Percentiles rank a stretch among this genome's conserved stretches.
Conservation (phyloP, 2,329 filamentous ascomycete genomes). For the Colletotrichum gigasporum region DNA sequence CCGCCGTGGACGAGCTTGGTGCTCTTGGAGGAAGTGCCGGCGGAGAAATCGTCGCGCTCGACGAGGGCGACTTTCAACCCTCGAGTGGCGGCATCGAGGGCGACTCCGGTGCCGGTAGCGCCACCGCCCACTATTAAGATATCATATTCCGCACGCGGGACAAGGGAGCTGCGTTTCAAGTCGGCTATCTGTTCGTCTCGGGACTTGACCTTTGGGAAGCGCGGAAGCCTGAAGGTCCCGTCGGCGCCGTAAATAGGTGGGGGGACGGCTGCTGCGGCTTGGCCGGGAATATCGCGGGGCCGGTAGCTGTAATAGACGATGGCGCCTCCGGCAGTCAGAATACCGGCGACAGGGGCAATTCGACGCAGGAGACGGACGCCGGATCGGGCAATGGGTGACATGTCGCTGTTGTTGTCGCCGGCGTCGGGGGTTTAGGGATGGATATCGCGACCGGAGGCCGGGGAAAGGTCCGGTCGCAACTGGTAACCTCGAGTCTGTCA, state of each 20-base stretch:
- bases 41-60: conserved; percentile 78
- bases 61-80: conserved; percentile 77
- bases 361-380: conserved; percentile 47
- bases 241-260: conserved; percentile 76
- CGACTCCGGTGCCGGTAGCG: conserved; percentile 76
- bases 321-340: conserved; percentile 53
- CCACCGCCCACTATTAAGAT: conserved; percentile 76
- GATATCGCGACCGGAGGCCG: no score
- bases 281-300: conserved; percentile 77
- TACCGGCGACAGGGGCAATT: conserved; percentile 52
- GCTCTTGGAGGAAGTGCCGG: conserved; percentile 78
- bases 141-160: conserved; percentile 67
- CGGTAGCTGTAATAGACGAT: conserved; percentile 66
- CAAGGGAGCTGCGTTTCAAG: conserved; percentile 57
- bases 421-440: no score
- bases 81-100: conserved; percentile 76
- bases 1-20: conserved; percentile 83
- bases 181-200: conserved; percentile 72
- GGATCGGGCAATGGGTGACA: neutral
- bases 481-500: neutral
- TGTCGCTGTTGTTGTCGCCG: neutral
- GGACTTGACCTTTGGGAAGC: conserved; percentile 70
- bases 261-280: conserved; percentile 73
- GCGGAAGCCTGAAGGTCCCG: conserved; percentile 72
- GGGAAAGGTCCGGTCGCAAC: neutral